Base-by-base conservation (phyloP, 495 filamentous ascomycete genomes). In the Lepidopterella palustris region DNA sequence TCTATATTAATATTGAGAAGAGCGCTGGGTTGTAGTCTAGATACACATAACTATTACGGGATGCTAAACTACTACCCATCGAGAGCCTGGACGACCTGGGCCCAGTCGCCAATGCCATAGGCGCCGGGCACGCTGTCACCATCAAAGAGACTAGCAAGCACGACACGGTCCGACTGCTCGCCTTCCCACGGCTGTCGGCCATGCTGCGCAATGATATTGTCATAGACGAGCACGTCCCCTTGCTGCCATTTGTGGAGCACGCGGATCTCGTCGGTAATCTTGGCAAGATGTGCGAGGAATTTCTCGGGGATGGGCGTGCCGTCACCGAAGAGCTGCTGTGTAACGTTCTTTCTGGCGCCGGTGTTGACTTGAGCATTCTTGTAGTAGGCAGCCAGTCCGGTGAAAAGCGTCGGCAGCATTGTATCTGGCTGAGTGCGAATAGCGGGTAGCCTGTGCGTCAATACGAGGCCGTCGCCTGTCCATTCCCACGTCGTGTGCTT, bases 321-420 rank as follows among this genome's bases (percentile, higher is more conserved):
- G 66, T 83, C 80, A 0, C 79, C 78, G 63, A 63, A 31, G n/a
- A n/a, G n/a, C 57, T 59, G 55, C 42, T 63, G 35, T 6, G 56
- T 59, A 10, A 59, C 57, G 45, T 63, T 58, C 25, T 55, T 53
- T 11, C 60, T 55, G 26, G 39, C 56, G n/a, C n/a, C n/a, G 15
- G 24, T 25, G 20, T 74, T 68, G 5, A 60, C 54, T 26, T 68
- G 61, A 5, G 57, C 59, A 32, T 76, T 77, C 61, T 75, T 72
- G 61, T 75, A 79, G 27, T 77, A 75, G 15, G 76, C 72, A 1
- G 77, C 78, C 13, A 79, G 58, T 11, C 74, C 76, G 13, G 78
- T 82, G 55, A 81, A 82, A n/a, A 81, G 70, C n/a, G 73, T 73
- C 3, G 76, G 74, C n/a, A 79, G 55, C 35, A 74, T 76, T 0